A percentile compares a stretch with the other conserved stretches of the same genome.
These are phyloP conservation scores for Kluyveromyces wickerhamii DNA, from an alignment of 805 yeast species.

Conservation along the genomic window DNA sequence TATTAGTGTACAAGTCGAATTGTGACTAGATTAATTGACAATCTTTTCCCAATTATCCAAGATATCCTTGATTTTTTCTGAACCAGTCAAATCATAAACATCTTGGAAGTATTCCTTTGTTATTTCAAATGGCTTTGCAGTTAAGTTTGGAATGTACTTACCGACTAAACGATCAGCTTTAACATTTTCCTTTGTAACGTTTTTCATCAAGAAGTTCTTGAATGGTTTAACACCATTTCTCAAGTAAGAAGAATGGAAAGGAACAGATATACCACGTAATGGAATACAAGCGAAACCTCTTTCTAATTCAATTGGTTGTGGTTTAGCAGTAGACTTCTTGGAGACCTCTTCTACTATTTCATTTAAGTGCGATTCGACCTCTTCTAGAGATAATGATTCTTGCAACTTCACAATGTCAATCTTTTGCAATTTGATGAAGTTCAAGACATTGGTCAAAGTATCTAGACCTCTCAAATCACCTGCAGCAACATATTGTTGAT, in stretches of 20 bases:
- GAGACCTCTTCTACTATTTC: conserved; percentile 86
- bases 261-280: conserved; percentile 97
- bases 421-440: conserved; percentile 89
- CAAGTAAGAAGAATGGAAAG: conserved; percentile 98
- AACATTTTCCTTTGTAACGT: conserved; percentile 89
- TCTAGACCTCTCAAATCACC: conserved; percentile 97
- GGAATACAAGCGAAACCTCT: conserved; percentile 99
- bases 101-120: conserved; percentile 96
- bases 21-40: not conserved
- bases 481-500: conserved; percentile 97
- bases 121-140: conserved; percentile 94
- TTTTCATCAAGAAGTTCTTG: conserved; percentile 94
- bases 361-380: conserved; percentile 78
- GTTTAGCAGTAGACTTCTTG: conserved; percentile 72
- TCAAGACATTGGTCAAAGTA: conserved; percentile 85
- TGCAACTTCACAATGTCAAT: conserved; percentile 85
- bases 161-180: conserved; percentile 89
- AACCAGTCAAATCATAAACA: conserved; percentile 84
- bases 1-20: not conserved
- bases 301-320: conserved; percentile 94
- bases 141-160: conserved; percentile 96
- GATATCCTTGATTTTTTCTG: conserved; percentile 83
- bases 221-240: conserved; percentile 98
- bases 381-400: conserved; percentile 72
- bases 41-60: conserved; percentile 87